These are phyloP conservation scores for Bryoerythrophyllum caledonicum DNA, from an alignment of 225 moss, liverwort and hornwort species.

Conservation along the genomic window DNA sequence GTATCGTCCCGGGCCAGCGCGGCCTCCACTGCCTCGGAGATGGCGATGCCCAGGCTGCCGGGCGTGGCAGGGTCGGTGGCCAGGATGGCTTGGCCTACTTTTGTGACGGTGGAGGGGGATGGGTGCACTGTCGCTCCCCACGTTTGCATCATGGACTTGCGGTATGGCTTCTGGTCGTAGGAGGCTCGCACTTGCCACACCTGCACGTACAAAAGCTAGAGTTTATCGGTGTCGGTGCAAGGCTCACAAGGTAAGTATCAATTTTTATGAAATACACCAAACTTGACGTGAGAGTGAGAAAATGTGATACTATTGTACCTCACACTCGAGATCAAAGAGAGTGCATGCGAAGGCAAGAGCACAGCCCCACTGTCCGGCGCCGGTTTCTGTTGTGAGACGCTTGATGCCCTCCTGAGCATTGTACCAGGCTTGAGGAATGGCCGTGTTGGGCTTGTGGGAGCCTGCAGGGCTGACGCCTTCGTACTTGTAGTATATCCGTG, in stretches of 20 bases:
- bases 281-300: background rate
- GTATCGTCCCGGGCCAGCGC: conserved; percentile 41
- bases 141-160: conserved; percentile 52
- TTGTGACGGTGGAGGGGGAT: conserved; percentile 38
- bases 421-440: conserved; percentile 60
- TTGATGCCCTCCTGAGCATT: conserved; percentile 54
- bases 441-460: conserved; percentile 53
- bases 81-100: conserved; percentile 34
- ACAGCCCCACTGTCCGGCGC: conserved; percentile 60
- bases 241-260: too few species aligned
- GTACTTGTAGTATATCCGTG: conserved; percentile 58
- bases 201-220: conserved; percentile 9
- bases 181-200: conserved; percentile 64
- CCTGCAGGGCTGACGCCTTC: conserved; percentile 56
- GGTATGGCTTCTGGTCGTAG: conserved; percentile 52
- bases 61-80: conserved; percentile 34
- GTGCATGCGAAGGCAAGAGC: conserved; percentile 64
- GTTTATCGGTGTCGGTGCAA: too few species aligned
- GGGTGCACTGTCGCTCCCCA: conserved; percentile 54
- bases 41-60: conserved; percentile 50
- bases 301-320: conserved; percentile 21
- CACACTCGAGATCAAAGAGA: conserved; percentile 50
- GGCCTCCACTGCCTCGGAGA: conserved; percentile 54
- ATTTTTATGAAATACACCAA: too few species aligned
- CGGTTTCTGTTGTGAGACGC: conserved; percentile 58